phyloP scores from a whole-genome alignment of 768 basidiomycete species.

The Cubamyces sp. region DNA sequence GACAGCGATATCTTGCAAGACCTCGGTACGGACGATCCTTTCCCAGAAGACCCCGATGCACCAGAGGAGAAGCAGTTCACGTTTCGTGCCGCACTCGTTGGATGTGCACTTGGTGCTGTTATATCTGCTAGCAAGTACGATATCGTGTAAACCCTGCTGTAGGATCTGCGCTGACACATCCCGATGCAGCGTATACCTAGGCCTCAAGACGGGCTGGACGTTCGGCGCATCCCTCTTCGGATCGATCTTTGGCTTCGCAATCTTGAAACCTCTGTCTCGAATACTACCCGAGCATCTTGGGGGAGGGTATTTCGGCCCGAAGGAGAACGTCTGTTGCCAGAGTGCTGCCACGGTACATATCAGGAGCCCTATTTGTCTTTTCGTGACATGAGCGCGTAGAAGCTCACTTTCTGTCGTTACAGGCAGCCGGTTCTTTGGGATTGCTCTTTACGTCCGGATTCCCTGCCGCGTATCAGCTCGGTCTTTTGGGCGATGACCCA shows the following conservation, averaged over 20 bases:
- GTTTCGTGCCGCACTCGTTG: conserved; percentile 27
- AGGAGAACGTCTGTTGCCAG: conserved; percentile 31
- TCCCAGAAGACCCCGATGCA: conserved; percentile 26
- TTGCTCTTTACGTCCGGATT: conserved; percentile 31
- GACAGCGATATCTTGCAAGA: conserved; percentile 7
- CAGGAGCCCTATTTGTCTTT: too few relatives aligned
- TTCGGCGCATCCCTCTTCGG: conserved; percentile 31
- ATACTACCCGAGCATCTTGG: conserved; percentile 23
- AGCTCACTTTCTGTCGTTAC: not conserved
- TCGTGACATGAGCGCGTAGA: not conserved
- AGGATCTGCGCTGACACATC: not conserved
- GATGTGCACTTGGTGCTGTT: conserved; percentile 27
- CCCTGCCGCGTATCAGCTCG: conserved; percentile 30
- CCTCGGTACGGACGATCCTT: conserved; percentile 26
- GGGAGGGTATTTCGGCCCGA: conserved; percentile 30
- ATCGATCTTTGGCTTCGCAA: conserved; percentile 31
- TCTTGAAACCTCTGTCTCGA: conserved; percentile 28
- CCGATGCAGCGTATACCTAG: conserved; percentile 24
- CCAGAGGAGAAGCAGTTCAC: conserved; percentile 27
- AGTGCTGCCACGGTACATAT: conserved; percentile 26
- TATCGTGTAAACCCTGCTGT: not conserved
- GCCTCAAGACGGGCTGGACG: conserved; percentile 30
- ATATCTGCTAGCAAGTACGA: conserved; percentile 30
- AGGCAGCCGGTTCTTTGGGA: conserved; percentile 30
- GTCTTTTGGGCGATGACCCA: conserved; percentile 22